A percentile compares a stretch with the other conserved stretches of the same genome.
These are phyloP conservation scores for Boletus rubroflammeus DNA, from an alignment of 768 basidiomycete genomes.

Conservation along the genomic window DNA sequence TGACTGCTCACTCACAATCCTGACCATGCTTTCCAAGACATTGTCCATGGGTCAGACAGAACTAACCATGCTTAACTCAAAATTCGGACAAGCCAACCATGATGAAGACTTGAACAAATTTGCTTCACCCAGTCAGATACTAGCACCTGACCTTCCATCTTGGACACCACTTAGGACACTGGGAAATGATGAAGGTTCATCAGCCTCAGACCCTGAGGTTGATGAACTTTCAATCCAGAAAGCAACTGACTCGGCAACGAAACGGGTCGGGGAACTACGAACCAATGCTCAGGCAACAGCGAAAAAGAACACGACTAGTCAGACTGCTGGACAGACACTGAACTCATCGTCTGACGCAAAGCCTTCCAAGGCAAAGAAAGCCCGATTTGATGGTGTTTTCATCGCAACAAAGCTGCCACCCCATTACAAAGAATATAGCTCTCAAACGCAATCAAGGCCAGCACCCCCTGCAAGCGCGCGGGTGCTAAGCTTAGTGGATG, in stretches of 20 bases:
- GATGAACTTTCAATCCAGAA: slow-evolving; percentile 5
- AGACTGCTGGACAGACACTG: not conserved
- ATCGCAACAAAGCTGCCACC: slow-evolving; percentile 12
- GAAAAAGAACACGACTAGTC: not conserved
- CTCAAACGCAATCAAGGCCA: not conserved
- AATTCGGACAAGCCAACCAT: not conserved
- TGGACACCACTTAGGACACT: slow-evolving; percentile 17
- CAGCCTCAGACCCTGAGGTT: slow-evolving; percentile 5
- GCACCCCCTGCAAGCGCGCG: not conserved
- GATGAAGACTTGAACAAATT: not conserved
- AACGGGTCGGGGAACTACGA: not conserved
- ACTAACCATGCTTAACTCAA: slow-evolving; percentile 1
- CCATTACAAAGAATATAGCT: not conserved
- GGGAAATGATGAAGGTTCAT: not conserved
- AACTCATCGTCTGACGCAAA: not conserved
- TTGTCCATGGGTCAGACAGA: slow-evolving; percentile 4
- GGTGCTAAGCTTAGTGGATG: slow-evolving; percentile 19
- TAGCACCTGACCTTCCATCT: slow-evolving; percentile 20
- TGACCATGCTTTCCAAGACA: slow-evolving; percentile 12
- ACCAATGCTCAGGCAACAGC: not conserved
- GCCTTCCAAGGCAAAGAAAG: slow-evolving; percentile 10
- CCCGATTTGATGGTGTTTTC: slow-evolving; percentile 24
- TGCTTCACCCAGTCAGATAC: not conserved
- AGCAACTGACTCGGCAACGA: not conserved
- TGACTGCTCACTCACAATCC: not conserved